These are phyloP conservation scores for Porcisia deanei DNA, from an alignment of 208 protist species.

Conservation along the genomic window DNA sequence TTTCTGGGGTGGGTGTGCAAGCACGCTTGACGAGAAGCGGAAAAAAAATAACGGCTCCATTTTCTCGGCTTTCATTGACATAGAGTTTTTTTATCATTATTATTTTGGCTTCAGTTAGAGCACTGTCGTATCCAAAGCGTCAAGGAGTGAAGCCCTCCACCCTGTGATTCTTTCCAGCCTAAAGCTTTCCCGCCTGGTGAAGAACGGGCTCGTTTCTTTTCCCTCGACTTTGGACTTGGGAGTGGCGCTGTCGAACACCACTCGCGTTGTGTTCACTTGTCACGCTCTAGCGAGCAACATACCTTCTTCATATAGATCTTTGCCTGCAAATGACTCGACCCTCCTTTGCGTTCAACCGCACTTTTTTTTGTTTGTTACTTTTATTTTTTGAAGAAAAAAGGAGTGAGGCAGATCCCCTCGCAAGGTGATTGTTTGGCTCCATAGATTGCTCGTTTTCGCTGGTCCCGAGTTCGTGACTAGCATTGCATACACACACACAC, in stretches of 20 bases:
- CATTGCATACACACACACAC: neutral
- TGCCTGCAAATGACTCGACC: neutral
- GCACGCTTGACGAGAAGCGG: too few species aligned
- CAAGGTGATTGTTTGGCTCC: neutral
- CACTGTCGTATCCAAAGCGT: too few species aligned
- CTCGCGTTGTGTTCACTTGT: neutral
- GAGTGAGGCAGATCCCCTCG: neutral
- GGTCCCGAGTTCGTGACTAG: neutral
- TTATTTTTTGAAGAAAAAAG: too few species aligned
- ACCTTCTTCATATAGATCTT: neutral
- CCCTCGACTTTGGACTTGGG: neutral
- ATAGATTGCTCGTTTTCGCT: neutral
- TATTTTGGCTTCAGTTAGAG: too few species aligned
- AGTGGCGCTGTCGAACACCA: neutral
- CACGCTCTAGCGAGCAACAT: neutral
- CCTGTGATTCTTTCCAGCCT: too few species aligned
- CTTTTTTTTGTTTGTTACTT: neutral
- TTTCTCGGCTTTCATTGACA: too few species aligned
- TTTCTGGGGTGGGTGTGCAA: neutral
- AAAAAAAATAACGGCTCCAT: too few species aligned
- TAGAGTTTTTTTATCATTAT: too few species aligned
- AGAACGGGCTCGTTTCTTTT: neutral
- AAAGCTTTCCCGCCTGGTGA: neutral
- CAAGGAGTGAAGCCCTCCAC: too few species aligned
- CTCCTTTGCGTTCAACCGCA: neutral